A percentile compares a stretch with the other conserved stretches of the same genome.
These are phyloP conservation scores for baker's yeast (Saccharomyces cerevisiae) DNA, from an alignment of 805 yeast species.

Conservation along the genomic window DNA sequence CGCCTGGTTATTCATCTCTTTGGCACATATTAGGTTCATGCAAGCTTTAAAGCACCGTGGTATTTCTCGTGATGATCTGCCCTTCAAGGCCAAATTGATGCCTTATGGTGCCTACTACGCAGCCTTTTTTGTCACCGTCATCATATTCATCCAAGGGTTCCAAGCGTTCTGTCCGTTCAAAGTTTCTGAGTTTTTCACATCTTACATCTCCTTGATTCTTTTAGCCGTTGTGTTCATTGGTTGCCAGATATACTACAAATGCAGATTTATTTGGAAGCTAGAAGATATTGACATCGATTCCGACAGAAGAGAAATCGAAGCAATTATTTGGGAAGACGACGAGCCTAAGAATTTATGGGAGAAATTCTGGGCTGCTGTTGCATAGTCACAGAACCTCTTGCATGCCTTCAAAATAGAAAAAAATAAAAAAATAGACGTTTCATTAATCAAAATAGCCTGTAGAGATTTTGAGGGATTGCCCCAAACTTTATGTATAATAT, in stretches of 20 bases:
- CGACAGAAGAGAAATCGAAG: constrained; percentile 55
- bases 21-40: constrained; percentile 58
- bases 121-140: constrained; percentile 41
- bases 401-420: neutral
- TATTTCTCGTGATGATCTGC: constrained; percentile 54
- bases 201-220: constrained; percentile 54
- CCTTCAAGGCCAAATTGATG: constrained; percentile 59
- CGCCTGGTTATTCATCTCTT: constrained; percentile 56
- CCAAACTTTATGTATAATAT: neutral
- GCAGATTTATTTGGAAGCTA: constrained; percentile 37
- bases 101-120: constrained; percentile 61
- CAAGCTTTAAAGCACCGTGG: constrained; percentile 49
- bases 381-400: constrained; percentile 8
- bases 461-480: neutral
- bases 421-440: neutral
- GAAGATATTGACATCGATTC: constrained; percentile 59
- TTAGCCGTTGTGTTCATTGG: constrained; percentile 43
- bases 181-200: constrained; percentile 51
- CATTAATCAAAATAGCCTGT: neutral
- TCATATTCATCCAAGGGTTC: constrained; percentile 65
- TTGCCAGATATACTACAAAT: constrained; percentile 44
- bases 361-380: constrained; percentile 40
- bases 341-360: constrained; percentile 45
- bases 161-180: constrained; percentile 48
- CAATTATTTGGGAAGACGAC: constrained; percentile 45